These are phyloP conservation scores for Cordia subcordata DNA, from an alignment of 257 asterid species.

Conservation along the genomic window DNA sequence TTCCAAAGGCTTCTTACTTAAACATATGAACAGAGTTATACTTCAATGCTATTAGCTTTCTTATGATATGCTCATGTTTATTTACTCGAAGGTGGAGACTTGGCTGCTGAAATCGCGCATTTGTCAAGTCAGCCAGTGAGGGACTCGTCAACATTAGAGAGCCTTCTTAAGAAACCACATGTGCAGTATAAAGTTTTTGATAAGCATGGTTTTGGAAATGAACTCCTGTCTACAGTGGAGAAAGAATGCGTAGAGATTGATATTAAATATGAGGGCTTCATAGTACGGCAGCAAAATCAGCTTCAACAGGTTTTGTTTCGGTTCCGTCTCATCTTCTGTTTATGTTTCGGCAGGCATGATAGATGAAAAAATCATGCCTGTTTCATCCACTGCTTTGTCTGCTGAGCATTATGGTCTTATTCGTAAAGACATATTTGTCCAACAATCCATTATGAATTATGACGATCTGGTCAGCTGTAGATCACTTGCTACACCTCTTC, in stretches of 20 bases:
- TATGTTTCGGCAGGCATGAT: too few species aligned
- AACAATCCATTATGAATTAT: too few species aligned
- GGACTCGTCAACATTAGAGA: slow-evolving; percentile 78
- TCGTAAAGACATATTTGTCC: not conserved
- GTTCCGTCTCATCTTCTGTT: not conserved
- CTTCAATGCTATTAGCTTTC: not conserved
- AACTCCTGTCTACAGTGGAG: slow-evolving; percentile 59
- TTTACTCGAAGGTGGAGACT: slow-evolving; percentile 59
- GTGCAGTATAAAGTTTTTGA: slow-evolving; percentile 68
- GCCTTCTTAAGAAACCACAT: slow-evolving; percentile 95
- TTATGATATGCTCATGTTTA: not conserved
- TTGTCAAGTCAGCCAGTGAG: slow-evolving; percentile 82
- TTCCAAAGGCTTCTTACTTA: not conserved
- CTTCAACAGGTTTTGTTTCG: slow-evolving; percentile 69
- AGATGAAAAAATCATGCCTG: slow-evolving; percentile 3
- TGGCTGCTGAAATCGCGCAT: slow-evolving; percentile 64
- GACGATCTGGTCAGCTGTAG: not conserved
- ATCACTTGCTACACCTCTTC: slow-evolving; percentile 3
- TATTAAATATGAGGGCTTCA: slow-evolving; percentile 93
- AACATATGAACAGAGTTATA: not conserved
- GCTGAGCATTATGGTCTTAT: not conserved
- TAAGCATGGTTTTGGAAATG: slow-evolving; percentile 89
- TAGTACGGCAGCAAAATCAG: slow-evolving; percentile 79
- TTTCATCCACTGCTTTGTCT: not conserved
- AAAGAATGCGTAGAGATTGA: slow-evolving; percentile 92